Percentiles rank a stretch among this genome's conserved stretches.
Conservation (phyloP, 2,329 filamentous ascomycete species). For the Fragosphaeria purpurea region DNA sequence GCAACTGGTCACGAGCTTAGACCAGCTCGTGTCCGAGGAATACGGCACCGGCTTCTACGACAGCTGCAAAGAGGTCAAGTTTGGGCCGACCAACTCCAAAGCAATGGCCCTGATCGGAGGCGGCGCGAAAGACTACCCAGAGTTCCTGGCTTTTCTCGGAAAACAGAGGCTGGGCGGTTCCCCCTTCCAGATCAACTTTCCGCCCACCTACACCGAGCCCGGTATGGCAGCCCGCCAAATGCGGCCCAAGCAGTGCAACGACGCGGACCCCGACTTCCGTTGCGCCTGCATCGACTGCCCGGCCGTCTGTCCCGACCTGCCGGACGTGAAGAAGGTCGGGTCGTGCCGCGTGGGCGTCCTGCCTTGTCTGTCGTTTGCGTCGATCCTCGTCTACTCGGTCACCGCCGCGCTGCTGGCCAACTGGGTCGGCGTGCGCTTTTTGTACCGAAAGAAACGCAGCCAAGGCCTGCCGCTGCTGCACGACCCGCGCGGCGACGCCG, state of each 20-base stretch:
- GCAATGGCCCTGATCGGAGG: slow-evolving; percentile 96
- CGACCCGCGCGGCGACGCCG: slow-evolving; percentile 59
- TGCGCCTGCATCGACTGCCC: slow-evolving; percentile 94
- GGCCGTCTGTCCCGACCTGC: slow-evolving; percentile 71
- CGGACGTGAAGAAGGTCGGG: slow-evolving; percentile 57
- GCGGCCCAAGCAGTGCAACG: slow-evolving; percentile 78
- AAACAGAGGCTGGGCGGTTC: slow-evolving; percentile 87
- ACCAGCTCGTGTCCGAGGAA: slow-evolving; percentile 74
- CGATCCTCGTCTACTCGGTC: slow-evolving; percentile 75
- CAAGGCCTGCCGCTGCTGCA: slow-evolving; percentile 82
- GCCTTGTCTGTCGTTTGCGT: slow-evolving; percentile 89
- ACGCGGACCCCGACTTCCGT: slow-evolving; percentile 71
- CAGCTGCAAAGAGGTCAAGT: slow-evolving; percentile 98
- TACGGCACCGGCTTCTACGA: slow-evolving; percentile 87
- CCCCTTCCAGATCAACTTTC: slow-evolving; percentile 97
- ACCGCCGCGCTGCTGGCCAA: slow-evolving; percentile 61
- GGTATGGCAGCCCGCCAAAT: slow-evolving; percentile 65
- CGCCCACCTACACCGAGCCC: slow-evolving; percentile 47
- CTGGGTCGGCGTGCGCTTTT: slow-evolving; percentile 63
- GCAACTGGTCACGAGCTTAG: slow-evolving; percentile 71
- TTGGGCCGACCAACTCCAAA: slow-evolving; percentile 83
- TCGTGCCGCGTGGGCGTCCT: slow-evolving; percentile 76
- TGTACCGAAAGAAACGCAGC: slow-evolving; percentile 26
- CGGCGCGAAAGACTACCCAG: slow-evolving; percentile 79
- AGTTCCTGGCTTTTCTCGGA: slow-evolving; percentile 84